Percentiles rank a stretch among this genome's conserved stretches.
Conservation (phyloP, 345 rosid species). For the Alliaria petiolata region DNA sequence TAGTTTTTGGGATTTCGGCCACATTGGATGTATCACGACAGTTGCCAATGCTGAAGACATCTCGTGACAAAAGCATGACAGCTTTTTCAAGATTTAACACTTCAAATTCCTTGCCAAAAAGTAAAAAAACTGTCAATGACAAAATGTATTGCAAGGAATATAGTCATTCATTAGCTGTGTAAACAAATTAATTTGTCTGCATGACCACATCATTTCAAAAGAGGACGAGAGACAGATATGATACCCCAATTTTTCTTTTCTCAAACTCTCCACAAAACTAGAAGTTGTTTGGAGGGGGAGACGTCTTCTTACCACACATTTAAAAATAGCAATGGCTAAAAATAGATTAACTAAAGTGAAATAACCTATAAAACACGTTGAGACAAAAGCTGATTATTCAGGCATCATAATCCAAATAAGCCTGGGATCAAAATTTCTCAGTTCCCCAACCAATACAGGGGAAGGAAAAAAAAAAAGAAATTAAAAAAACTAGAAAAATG, state of each 20-base stretch:
- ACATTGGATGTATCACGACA: no score
- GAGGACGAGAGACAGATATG: conserved; percentile 8
- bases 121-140: not conserved
- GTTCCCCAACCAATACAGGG: conserved; percentile 21
- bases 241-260: not conserved
- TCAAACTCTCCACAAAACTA: conserved; percentile 17
- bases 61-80: no score
- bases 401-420: conserved; percentile 22
- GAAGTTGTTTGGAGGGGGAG: not conserved
- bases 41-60: no score
- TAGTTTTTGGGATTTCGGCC: no score
- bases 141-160: not conserved
- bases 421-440: conserved; percentile 14
- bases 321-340: conserved; percentile 23
- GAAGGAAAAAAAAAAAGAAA: not conserved
- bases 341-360: conserved; percentile 2
- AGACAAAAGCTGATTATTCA: not conserved
- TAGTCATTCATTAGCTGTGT: not conserved
- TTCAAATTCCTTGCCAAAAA: no score
- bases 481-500: conserved; percentile 2
- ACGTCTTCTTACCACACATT: conserved; percentile 31
- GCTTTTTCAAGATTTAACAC: not conserved
- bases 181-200: not conserved
- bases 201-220: not conserved
- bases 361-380: conserved; percentile 12